Base-by-base conservation (phyloP, 148 eudicot genomes). In the Camellia sinensis region DNA sequence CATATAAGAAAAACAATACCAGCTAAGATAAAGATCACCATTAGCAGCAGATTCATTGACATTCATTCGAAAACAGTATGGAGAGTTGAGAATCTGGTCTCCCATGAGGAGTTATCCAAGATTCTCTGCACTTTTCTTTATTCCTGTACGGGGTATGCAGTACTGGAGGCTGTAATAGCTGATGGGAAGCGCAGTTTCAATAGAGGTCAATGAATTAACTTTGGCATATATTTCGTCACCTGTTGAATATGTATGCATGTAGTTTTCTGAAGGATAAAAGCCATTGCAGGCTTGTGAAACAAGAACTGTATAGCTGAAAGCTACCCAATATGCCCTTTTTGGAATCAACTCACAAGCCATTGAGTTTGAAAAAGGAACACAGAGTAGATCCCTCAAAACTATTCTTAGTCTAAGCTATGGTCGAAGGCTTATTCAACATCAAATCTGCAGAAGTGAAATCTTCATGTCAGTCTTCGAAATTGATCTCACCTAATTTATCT, bases 61-160 rank as follows among this genome's bases (percentile, higher is more conserved):
- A 71, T 92, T 88, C 97, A 92, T 89, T 10, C 82, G 83, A 75
- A 90, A 90, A 45, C 92, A 87, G 54, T 92, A 92, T 5, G 97
- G 92, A 5, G 94, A 90, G 74, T 88, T 92, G 77, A 87, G 89
- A 66, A 90, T 89, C 82, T 87, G 90, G 74, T 92, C 97, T 40
- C 97, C 97, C 94, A 92, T 89, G 44, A 92, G 92, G 68, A 90
- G 87, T 77, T 90, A 90, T n/a, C 97, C 97, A 13, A 92, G 91
- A 90, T 92, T 92, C 81, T 89, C 93, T 6, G 93, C 91, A 82
- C 97, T 90, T 77, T 89, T 87, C 81, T 89, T 92, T 44, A 89
- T 78, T 44, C 90, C 97, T 6, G 74, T 84, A 45, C 0, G 54
- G 41, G 97, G 97, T 57, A 76, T 68, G 84, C 97, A 92, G 71